These are phyloP conservation scores for Fraxinus anomala DNA, from an alignment of 257 asterid species.

Conservation along the genomic window DNA sequence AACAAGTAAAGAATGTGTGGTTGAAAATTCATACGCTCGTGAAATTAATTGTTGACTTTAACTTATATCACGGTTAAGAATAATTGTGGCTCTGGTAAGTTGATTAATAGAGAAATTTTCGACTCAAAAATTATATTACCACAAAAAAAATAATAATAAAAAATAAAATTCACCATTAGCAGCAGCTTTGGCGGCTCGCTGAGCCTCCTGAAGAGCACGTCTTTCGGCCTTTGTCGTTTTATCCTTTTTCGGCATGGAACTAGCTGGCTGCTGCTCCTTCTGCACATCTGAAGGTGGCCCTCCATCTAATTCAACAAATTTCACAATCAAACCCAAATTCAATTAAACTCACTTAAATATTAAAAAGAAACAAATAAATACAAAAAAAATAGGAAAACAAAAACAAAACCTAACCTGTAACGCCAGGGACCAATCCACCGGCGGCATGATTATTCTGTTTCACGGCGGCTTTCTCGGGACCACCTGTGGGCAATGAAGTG, in stretches of 20 bases:
- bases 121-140: background rate
- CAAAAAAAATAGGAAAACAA: background rate
- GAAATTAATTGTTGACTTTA: too few species aligned
- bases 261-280: conserved; percentile 47
- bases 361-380: conserved; percentile 1
- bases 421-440: conserved; percentile 25
- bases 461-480: conserved; percentile 46
- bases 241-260: conserved; percentile 67
- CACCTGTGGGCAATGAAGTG: conserved; percentile 62
- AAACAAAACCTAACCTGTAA: conserved; percentile 36
- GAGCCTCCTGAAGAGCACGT: conserved; percentile 92
- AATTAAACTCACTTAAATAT: background rate
- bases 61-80: background rate
- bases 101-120: background rate
- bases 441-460: conserved; percentile 38
- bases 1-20: background rate
- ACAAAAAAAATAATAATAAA: background rate
- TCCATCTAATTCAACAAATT: conserved; percentile 49
- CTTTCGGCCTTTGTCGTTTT: conserved; percentile 89
- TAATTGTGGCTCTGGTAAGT: background rate
- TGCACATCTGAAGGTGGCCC: conserved; percentile 42
- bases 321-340: background rate
- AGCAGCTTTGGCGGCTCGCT: conserved; percentile 89
- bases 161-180: conserved; percentile 54
- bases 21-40: too few species aligned